A percentile compares a stretch with the other conserved stretches of the same genome.
These are phyloP conservation scores for Phlebiopsis flavidoalba DNA, from an alignment of 768 basidiomycete genomes.

Conservation along the genomic window DNA sequence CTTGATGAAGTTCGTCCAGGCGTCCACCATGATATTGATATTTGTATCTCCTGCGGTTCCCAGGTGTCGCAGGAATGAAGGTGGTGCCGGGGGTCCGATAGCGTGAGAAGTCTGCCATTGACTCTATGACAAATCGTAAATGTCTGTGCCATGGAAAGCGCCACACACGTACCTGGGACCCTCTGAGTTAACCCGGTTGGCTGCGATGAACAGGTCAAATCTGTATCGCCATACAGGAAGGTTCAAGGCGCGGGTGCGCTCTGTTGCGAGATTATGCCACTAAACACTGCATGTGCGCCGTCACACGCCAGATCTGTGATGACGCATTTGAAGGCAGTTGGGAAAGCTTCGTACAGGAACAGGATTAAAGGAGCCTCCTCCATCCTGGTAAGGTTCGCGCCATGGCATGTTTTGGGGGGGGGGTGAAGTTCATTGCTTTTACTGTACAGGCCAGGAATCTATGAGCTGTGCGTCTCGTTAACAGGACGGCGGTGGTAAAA, in stretches of 20 bases:
- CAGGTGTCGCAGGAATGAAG: constrained; percentile 20
- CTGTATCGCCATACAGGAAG: constrained; percentile 24
- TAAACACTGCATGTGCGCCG: constrained; percentile 23
- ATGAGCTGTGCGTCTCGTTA: too few species aligned
- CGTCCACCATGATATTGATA: constrained; percentile 23
- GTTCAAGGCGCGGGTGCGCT: constrained; percentile 17
- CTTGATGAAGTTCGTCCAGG: constrained; percentile 27
- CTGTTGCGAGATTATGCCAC: constrained; percentile 18
- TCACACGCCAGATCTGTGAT: constrained; percentile 21
- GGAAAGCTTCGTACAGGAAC: constrained; percentile 16
- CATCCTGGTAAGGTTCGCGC: constrained; percentile 16
- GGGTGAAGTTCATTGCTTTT: constrained; percentile 23
- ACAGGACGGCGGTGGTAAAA: background rate
- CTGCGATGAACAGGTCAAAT: constrained; percentile 21
- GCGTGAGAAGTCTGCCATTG: constrained; percentile 12
- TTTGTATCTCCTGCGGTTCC: constrained; percentile 17
- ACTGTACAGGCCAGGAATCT: too few species aligned
- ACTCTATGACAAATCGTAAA: constrained; percentile 25
- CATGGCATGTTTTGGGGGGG: constrained; percentile 23
- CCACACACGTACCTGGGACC: constrained; percentile 16
- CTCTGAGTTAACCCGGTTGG: constrained; percentile 19
- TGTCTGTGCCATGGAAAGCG: constrained; percentile 21
- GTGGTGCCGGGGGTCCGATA: constrained; percentile 15
- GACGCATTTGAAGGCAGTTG: constrained; percentile 20
- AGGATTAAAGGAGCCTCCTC: constrained; percentile 19